These are phyloP conservation scores for Tolypocladium tundrense DNA, from an alignment of 2,329 filamentous ascomycete genomes.

Conservation along the genomic window DNA sequence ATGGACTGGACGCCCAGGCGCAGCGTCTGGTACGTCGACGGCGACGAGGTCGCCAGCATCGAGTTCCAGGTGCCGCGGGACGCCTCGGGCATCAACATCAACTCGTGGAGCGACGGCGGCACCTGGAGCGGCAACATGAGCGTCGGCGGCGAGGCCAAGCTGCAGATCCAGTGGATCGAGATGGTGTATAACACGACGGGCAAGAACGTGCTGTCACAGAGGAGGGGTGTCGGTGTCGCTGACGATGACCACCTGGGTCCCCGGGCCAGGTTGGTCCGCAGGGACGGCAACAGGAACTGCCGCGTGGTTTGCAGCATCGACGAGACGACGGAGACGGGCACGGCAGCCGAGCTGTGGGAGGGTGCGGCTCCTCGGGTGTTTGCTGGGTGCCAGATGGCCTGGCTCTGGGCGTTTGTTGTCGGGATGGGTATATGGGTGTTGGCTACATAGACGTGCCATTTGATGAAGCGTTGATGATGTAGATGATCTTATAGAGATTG, in stretches of 20 bases:
- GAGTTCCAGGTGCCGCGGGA: constrained; percentile 45
- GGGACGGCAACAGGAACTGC: constrained; percentile 5
- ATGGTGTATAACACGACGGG: constrained; percentile 41
- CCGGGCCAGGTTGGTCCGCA: too few relatives aligned
- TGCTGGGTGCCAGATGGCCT: background rate
- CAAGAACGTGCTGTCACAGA: too few relatives aligned
- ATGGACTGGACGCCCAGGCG: constrained; percentile 47
- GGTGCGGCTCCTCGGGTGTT: constrained; percentile 9
- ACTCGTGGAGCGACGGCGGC: constrained; percentile 52
- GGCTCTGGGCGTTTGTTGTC: constrained; percentile 2
- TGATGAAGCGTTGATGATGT: background rate
- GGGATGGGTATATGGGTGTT: background rate
- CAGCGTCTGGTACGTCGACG: constrained; percentile 47
- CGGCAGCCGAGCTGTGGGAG: constrained; percentile 13
- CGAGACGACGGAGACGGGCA: constrained; percentile 16
- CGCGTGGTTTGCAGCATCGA: constrained; percentile 23
- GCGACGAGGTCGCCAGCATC: constrained; percentile 38
- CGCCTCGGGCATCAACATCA: constrained; percentile 42
- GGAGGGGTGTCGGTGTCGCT: background rate
- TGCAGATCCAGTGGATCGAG: constrained; percentile 55
- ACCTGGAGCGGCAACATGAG: constrained; percentile 51
- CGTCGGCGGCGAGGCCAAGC: constrained; percentile 33
- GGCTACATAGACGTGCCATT: background rate
- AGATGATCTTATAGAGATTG: background rate
- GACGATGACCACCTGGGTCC: background rate